phyloP scores from a whole-genome alignment of 345 rosid genomes.

The Dipteronia dyeriana region DNA sequence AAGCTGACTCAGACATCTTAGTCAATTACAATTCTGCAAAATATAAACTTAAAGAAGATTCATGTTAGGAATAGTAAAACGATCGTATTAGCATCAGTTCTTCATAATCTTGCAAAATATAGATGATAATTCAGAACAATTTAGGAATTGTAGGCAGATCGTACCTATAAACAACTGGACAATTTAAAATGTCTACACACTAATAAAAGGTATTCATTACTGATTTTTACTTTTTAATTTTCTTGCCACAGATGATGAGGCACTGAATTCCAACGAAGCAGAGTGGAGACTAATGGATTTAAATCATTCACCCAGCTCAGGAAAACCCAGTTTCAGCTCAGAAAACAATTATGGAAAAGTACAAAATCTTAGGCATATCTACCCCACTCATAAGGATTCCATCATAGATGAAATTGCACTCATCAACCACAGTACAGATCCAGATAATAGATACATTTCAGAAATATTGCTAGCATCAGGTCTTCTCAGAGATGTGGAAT shows the following conservation, averaged over 20 bases:
- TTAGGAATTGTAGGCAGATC: background rate
- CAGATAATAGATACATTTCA: constrained; percentile 61
- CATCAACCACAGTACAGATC: constrained; percentile 30
- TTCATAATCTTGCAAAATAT: background rate
- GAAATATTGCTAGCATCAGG: constrained; percentile 65
- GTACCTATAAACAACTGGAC: background rate
- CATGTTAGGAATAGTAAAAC: background rate
- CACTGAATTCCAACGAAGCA: constrained; percentile 40
- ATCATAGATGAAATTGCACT: constrained; percentile 27
- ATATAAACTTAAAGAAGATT: background rate
- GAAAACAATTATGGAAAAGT: constrained; percentile 29
- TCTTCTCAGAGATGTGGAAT: constrained; percentile 55
- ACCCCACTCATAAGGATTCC: constrained; percentile 18
- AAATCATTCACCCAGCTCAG: constrained; percentile 27
- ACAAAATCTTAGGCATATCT: constrained; percentile 26
- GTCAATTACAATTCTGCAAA: background rate
- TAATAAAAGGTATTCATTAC: background rate
- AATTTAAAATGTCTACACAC: background rate
- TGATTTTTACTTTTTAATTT: constrained; percentile 10
- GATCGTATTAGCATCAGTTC: background rate
- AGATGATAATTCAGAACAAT: background rate
- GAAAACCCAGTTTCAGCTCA: constrained; percentile 41
- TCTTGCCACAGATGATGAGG: constrained; percentile 52
- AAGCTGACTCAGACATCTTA: background rate
- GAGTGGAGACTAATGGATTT: constrained; percentile 39